Evolutionary conservation across 2,329 filamentous ascomycete genomes (phyloP).

Genomic region (Exophiala dermatitidis): DNA sequence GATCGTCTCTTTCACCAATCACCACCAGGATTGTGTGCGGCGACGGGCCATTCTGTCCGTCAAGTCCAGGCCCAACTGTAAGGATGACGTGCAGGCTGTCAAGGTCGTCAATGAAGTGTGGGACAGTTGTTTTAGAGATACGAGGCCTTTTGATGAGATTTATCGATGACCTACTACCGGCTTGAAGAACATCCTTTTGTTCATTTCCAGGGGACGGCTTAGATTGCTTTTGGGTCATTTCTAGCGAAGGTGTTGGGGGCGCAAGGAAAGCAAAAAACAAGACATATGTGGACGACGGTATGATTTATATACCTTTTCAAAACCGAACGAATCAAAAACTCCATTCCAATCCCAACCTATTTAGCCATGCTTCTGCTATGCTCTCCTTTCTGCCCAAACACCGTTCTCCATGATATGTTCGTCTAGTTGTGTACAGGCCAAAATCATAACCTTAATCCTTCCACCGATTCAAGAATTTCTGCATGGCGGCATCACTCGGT

Average conservation of each 20-base stretch:
- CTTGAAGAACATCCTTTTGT: too few relatives aligned
- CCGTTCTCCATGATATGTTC: slow-evolving; percentile 8
- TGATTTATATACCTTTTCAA: neutral
- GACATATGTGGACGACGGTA: neutral
- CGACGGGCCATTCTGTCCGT: slow-evolving; percentile 73
- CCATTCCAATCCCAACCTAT: slow-evolving; percentile 8
- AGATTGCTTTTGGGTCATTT: slow-evolving; percentile 4
- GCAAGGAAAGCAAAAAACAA: neutral
- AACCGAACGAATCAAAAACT: slow-evolving; percentile 12
- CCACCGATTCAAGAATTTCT: slow-evolving; percentile 53
- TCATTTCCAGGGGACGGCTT: too few relatives aligned
- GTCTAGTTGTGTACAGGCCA: neutral
- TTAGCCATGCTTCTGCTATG: too few relatives aligned
- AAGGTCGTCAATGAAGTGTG: slow-evolving; percentile 96
- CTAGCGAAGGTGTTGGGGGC: slow-evolving; percentile 23
- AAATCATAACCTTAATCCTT: slow-evolving; percentile 42
- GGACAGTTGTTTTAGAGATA: slow-evolving; percentile 94
- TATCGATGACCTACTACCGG: slow-evolving; percentile 52
- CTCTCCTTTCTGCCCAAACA: neutral
- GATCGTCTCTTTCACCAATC: slow-evolving; percentile 83
- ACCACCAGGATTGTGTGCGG: slow-evolving; percentile 89
- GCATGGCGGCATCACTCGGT: slow-evolving; percentile 47
- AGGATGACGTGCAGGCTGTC: slow-evolving; percentile 76
- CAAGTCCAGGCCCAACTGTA: slow-evolving; percentile 67
- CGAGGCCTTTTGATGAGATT: slow-evolving; percentile 91